Conservation (phyloP, 2,329 filamentous ascomycete species). For the Leptoxyphium fumago region DNA sequence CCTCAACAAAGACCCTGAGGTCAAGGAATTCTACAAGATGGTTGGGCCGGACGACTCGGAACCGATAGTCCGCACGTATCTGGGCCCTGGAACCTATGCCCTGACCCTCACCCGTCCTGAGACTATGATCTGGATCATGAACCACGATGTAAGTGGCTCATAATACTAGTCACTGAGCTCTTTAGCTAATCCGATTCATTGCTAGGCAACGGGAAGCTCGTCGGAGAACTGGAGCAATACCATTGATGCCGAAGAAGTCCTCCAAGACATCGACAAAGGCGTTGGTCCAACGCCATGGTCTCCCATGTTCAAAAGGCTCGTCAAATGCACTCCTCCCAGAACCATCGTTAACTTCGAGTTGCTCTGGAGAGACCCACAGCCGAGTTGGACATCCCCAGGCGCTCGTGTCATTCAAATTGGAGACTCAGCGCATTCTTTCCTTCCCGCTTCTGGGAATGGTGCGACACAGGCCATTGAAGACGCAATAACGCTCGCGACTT, state of each 20-base stretch:
- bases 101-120: slow-evolving; percentile 31
- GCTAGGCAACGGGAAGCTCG: slow-evolving; percentile 28
- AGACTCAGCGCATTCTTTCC: slow-evolving; percentile 31
- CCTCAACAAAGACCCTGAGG: slow-evolving; percentile 30
- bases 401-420: slow-evolving; percentile 31
- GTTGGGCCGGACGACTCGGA: slow-evolving; percentile 22
- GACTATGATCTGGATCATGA: slow-evolving; percentile 37
- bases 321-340: slow-evolving; percentile 28
- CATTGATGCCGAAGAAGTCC: slow-evolving; percentile 30
- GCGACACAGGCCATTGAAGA: slow-evolving; percentile 35
- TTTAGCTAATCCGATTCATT: not conserved
- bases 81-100: slow-evolving; percentile 29
- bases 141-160: slow-evolving; percentile 24
- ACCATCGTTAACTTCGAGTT: slow-evolving; percentile 36
- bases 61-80: slow-evolving; percentile 31
- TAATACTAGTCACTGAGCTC: not conserved
- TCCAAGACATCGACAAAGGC: slow-evolving; percentile 30
- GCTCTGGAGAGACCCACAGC: slow-evolving; percentile 32
- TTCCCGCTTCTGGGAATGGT: slow-evolving; percentile 31
- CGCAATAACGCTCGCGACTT: slow-evolving; percentile 30
- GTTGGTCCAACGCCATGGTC: slow-evolving; percentile 30
- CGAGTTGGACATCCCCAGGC: slow-evolving; percentile 28
- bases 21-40: slow-evolving; percentile 33
- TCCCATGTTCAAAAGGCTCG: slow-evolving; percentile 30
- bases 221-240: slow-evolving; percentile 34